Evolutionary conservation across 352 stramenopile species (phyloP).

Genomic region (Phytophthora sp.): DNA sequence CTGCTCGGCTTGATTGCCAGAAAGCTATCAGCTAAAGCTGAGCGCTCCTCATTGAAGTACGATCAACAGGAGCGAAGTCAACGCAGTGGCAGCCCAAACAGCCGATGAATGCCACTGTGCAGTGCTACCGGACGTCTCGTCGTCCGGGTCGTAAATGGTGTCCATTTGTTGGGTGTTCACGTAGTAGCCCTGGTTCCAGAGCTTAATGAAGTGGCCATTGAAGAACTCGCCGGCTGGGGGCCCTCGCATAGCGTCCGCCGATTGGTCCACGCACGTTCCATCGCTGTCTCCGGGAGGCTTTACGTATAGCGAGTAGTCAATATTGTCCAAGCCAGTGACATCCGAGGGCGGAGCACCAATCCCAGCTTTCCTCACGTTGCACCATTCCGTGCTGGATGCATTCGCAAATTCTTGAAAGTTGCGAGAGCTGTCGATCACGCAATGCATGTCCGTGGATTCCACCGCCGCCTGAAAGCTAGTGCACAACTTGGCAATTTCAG

Average conservation of each 20-base stretch:
- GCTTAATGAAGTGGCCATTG: slow-evolving; percentile 61
- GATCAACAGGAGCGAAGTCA: neutral
- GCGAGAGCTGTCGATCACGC: slow-evolving; percentile 71
- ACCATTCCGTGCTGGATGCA: slow-evolving; percentile 58
- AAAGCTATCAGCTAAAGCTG: neutral
- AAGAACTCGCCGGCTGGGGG: slow-evolving; percentile 64
- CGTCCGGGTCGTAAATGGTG: slow-evolving; percentile 39
- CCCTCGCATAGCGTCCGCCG: slow-evolving; percentile 53
- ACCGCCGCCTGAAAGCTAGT: slow-evolving; percentile 60
- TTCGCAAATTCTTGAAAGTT: slow-evolving; percentile 60
- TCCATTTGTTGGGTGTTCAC: slow-evolving; percentile 34
- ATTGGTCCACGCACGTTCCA: slow-evolving; percentile 54
- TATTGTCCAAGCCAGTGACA: slow-evolving; percentile 49
- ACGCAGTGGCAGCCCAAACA: slow-evolving; percentile 1
- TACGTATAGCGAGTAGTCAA: slow-evolving; percentile 78
- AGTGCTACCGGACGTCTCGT: slow-evolving; percentile 16
- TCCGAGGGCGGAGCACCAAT: slow-evolving; percentile 62
- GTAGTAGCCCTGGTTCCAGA: slow-evolving; percentile 75
- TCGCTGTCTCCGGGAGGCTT: slow-evolving; percentile 75
- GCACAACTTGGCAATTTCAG: slow-evolving; percentile 53
- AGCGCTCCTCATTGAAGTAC: neutral
- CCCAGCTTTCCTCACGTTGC: slow-evolving; percentile 62
- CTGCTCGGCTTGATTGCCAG: neutral
- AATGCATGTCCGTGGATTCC: slow-evolving; percentile 45
- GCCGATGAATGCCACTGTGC: neutral